These are phyloP conservation scores for Persicaria tinctoria DNA, from an alignment of 148 eudicot species.

Conservation along the genomic window DNA sequence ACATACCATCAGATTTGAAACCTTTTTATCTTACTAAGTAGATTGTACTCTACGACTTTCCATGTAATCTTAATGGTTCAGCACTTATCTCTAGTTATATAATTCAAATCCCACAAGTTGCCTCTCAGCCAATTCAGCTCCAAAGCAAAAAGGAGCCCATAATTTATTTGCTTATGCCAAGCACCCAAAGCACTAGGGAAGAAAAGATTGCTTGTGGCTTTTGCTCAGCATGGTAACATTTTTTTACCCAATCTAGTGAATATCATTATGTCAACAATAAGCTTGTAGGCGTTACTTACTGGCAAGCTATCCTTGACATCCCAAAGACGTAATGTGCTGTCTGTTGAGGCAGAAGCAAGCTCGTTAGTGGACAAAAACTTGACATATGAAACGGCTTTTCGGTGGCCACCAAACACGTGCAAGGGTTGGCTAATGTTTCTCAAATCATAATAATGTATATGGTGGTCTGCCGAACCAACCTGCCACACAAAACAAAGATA, in stretches of 20 bases:
- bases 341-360: conserved; percentile 80
- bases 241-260: too few species aligned
- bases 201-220: background rate
- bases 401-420: conserved; percentile 64
- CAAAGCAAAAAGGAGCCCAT: background rate
- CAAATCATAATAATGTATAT: conserved; percentile 65
- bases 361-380: conserved; percentile 60
- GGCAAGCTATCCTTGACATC: conserved; percentile 59
- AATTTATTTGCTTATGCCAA: background rate
- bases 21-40: background rate
- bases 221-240: background rate
- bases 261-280: background rate
- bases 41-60: background rate
- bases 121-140: background rate
- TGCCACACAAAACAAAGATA: conserved; percentile 23
- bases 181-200: background rate
- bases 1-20: background rate
- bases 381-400: conserved; percentile 69
- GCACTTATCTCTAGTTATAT: background rate
- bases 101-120: background rate
- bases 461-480: conserved; percentile 84
- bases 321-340: conserved; percentile 69
- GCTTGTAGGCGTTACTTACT: conserved; percentile 30
- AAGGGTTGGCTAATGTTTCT: conserved; percentile 53
- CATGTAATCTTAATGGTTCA: background rate